Evolutionary conservation across 495 filamentous ascomycete species (phyloP).

Genomic region (Lindgomyces ingoldianus): DNA sequence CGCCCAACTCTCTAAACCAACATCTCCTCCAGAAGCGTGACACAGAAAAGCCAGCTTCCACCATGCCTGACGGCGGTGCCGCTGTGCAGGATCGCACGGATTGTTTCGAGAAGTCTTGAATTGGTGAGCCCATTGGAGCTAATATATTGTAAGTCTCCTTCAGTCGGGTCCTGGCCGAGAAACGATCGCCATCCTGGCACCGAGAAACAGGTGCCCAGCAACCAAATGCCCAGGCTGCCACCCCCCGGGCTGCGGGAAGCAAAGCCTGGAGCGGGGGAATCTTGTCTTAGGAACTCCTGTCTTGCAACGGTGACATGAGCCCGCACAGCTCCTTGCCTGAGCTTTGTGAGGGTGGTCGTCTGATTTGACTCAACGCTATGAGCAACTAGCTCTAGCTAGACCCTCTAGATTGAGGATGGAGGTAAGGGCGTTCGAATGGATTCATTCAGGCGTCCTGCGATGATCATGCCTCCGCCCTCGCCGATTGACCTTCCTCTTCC

Average conservation of each 20-base stretch:
- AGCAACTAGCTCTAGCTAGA: neutral
- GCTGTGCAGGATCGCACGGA: neutral
- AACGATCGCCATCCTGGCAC: neutral
- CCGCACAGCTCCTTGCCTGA: neutral
- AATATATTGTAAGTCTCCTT: neutral
- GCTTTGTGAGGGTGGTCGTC: neutral
- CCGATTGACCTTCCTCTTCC: neutral
- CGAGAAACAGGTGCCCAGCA: neutral
- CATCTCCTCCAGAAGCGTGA: slow-evolving; percentile 4
- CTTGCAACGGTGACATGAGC: neutral
- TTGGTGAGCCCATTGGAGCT: neutral
- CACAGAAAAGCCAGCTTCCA: neutral
- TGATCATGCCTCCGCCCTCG: neutral
- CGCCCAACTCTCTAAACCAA: neutral
- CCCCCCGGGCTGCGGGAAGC: neutral
- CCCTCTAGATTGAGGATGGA: neutral
- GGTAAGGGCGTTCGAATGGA: neutral
- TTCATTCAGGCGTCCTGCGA: neutral
- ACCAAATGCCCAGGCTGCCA: neutral
- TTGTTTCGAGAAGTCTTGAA: neutral
- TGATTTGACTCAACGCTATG: neutral
- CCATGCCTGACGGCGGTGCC: neutral
- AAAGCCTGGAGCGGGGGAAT: neutral
- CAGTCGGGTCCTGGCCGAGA: neutral
- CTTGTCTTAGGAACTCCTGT: neutral